Evolutionary conservation across 1,139 yeast genomes (phyloP).

Genomic region (Candida sp.): DNA sequence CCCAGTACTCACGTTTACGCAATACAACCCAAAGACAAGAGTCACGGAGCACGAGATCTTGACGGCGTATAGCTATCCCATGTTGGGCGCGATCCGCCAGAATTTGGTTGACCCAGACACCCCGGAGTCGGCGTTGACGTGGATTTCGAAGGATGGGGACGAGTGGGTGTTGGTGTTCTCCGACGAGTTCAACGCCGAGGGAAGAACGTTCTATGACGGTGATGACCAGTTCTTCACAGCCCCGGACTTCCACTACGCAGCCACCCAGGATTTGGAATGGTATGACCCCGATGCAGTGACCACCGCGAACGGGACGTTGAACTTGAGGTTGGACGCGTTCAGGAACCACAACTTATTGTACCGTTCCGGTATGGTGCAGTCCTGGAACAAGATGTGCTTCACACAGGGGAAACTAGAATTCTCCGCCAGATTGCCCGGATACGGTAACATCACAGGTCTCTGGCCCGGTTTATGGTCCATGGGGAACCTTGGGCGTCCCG

Average conservation of each 20-base stretch:
- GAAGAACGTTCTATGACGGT: conserved; percentile 80
- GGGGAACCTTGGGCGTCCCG: conserved; percentile 87
- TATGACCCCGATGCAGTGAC: conserved; percentile 81
- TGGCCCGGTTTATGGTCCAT: conserved; percentile 95
- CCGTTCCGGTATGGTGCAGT: conserved; percentile 86
- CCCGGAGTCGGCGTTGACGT: conserved; percentile 55
- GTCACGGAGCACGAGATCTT: conserved; percentile 46
- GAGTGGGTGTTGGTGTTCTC: conserved; percentile 74
- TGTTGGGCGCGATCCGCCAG: conserved; percentile 64
- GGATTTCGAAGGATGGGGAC: conserved; percentile 56
- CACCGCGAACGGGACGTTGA: conserved; percentile 69
- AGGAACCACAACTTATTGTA: conserved; percentile 72
- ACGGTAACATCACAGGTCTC: conserved; percentile 69
- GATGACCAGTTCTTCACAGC: conserved; percentile 88
- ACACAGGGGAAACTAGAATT: conserved; percentile 77
- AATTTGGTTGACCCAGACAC: conserved; percentile 78
- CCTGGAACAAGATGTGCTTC: conserved; percentile 84
- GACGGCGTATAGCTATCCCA: conserved; percentile 63
- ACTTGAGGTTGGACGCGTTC: conserved; percentile 70
- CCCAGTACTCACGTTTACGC: conserved; percentile 79
- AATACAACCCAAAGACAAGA: conserved; percentile 42
- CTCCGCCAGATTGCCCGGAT: conserved; percentile 75
- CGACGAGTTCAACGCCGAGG: conserved; percentile 83
- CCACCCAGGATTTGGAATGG: conserved; percentile 88
- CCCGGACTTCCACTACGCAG: conserved; percentile 76